phyloP scores from a whole-genome alignment of 192 early-diverging fungal species.

The Podila horticola region DNA sequence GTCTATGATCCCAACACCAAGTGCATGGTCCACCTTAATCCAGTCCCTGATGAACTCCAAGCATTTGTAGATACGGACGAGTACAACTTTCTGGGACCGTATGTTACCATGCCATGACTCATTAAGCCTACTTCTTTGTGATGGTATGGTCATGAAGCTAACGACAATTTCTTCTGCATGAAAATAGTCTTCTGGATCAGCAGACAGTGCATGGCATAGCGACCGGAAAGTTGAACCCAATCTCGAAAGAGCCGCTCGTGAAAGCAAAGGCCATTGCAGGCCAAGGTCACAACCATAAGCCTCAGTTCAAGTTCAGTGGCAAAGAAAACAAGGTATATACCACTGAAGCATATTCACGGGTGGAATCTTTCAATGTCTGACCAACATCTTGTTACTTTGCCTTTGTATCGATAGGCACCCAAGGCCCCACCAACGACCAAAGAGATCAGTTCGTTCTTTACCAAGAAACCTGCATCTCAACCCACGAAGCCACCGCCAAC shows the following conservation, averaged over 20 bases:
- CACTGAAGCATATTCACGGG: too few species aligned
- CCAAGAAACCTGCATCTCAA: background rate
- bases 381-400: background rate
- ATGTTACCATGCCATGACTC: constrained; percentile 17
- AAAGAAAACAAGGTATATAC: constrained; percentile 35
- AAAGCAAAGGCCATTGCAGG: constrained; percentile 22
- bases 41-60: constrained; percentile 56
- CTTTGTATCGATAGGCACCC: background rate
- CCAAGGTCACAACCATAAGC: background rate
- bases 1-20: constrained; percentile 80
- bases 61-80: constrained; percentile 52
- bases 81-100: constrained; percentile 68
- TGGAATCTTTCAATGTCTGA: too few species aligned
- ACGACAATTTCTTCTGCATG: background rate
- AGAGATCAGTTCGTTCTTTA: background rate
- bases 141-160: background rate
- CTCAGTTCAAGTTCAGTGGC: background rate
- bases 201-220: constrained; percentile 68
- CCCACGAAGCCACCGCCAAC: background rate
- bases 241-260: constrained; percentile 50
- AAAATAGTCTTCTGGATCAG: constrained; percentile 56
- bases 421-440: background rate
- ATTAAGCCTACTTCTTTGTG: background rate
- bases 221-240: constrained; percentile 68
- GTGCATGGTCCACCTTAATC: constrained; percentile 66